A percentile compares a stretch with the other conserved stretches of the same genome.
phyloP scores from a whole-genome alignment of 352 stramenopile genomes.

The Phytophthora citrophthora region DNA sequence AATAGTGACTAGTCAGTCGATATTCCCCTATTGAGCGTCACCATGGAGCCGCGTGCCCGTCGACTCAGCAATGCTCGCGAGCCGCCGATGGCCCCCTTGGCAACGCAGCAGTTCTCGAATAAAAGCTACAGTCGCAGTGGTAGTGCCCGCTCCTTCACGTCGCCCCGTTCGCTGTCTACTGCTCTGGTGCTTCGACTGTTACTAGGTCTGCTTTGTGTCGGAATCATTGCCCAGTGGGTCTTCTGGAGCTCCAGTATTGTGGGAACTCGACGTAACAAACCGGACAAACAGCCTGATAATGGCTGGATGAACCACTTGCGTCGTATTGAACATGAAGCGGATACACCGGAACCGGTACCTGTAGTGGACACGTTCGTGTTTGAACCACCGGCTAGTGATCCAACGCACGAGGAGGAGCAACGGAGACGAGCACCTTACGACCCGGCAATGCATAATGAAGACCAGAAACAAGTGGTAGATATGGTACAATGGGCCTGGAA shows the following conservation, averaged over 20 bases:
- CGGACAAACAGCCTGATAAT: conserved; percentile 17
- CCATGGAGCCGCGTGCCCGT: conserved; percentile 58
- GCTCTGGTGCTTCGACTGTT: conserved; percentile 51
- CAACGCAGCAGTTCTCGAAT: conserved; percentile 3
- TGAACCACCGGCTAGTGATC: conserved; percentile 29
- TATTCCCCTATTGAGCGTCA: background rate
- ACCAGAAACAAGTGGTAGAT: conserved; percentile 64
- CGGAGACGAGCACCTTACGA: conserved; percentile 51
- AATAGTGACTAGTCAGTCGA: conserved; percentile 9
- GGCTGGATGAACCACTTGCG: conserved; percentile 53
- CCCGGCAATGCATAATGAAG: conserved; percentile 51
- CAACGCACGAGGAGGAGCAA: conserved; percentile 40
- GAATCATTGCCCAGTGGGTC: conserved; percentile 54
- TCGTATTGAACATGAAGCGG: conserved; percentile 27
- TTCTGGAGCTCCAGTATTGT: conserved; percentile 44
- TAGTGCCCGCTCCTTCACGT: conserved; percentile 1
- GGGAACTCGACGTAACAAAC: conserved; percentile 3
- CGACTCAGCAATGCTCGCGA: conserved; percentile 39
- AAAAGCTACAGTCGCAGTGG: conserved; percentile 23
- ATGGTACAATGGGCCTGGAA: conserved; percentile 87
- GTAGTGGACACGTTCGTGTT: conserved; percentile 20
- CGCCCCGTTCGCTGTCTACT: conserved; percentile 27
- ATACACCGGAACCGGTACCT: conserved; percentile 11
- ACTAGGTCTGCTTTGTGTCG: conserved; percentile 42
- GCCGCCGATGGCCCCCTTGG: conserved; percentile 17